Conservation (phyloP, 768 basidiomycete genomes). For the Termitomyces sp. region DNA sequence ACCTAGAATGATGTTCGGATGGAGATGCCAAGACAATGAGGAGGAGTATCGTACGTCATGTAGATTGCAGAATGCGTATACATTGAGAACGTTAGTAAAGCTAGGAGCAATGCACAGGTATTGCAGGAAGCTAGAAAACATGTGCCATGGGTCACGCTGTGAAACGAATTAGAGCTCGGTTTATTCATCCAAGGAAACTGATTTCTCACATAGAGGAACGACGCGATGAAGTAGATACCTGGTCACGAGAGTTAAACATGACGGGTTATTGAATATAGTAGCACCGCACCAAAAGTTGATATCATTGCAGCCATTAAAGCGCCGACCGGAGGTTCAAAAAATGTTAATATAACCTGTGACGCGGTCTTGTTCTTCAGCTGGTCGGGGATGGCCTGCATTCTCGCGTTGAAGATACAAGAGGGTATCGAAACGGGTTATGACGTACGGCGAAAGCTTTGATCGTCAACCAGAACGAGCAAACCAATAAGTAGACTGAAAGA, state of each 20-base stretch:
- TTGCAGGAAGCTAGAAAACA: constrained; percentile 92
- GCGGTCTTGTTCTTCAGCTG: constrained; percentile 45
- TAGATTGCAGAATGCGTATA: constrained; percentile 96
- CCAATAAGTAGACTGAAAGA: constrained; percentile 77
- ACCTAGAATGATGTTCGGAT: constrained; percentile 38
- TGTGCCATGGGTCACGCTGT: constrained; percentile 95
- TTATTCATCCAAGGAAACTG: neutral
- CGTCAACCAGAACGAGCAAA: constrained; percentile 86
- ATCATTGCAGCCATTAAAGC: constrained; percentile 83
- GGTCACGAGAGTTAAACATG: neutral
- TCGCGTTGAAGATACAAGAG: neutral
- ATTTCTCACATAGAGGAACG: constrained; percentile 75
- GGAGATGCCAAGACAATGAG: neutral
- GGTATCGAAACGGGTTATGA: neutral
- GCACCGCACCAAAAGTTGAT: constrained; percentile 74
- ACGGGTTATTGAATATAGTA: neutral
- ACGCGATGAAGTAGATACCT: constrained; percentile 82
- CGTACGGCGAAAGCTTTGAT: constrained; percentile 71
- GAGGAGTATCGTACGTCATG: constrained; percentile 60
- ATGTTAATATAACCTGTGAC: constrained; percentile 46
- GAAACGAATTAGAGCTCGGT: neutral
- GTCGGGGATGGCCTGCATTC: constrained; percentile 46
- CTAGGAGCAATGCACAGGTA: constrained; percentile 88
- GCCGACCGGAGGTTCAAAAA: constrained; percentile 76
- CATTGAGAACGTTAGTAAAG: constrained; percentile 93